A percentile compares a stretch with the other conserved stretches of the same genome.
Conservation (phyloP, 305 asterid genomes). For the Fraxinus dipetala region DNA sequence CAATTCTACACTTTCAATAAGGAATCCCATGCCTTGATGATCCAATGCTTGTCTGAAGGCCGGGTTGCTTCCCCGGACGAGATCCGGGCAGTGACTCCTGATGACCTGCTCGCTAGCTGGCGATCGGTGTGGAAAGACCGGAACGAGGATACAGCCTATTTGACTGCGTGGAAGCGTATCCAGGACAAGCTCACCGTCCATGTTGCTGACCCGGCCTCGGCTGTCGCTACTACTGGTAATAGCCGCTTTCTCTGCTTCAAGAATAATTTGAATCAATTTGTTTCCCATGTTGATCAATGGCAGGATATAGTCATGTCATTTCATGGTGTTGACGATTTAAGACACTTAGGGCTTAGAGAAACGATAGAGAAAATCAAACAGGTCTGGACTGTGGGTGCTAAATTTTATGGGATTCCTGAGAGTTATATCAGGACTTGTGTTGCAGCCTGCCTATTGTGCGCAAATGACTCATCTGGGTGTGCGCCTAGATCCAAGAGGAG, state of each 20-base stretch:
- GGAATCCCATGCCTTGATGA: slow-evolving; percentile 82
- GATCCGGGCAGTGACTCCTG: slow-evolving; percentile 71
- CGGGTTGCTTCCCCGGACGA: slow-evolving; percentile 76
- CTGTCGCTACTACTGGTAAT: slow-evolving; percentile 28
- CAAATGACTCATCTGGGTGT: slow-evolving; percentile 64
- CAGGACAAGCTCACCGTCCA: slow-evolving; percentile 84
- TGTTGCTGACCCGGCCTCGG: slow-evolving; percentile 19
- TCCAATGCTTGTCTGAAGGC: slow-evolving; percentile 58
- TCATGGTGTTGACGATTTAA: slow-evolving; percentile 67
- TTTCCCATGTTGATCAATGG: slow-evolving; percentile 90
- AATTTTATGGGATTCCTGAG: slow-evolving; percentile 94
- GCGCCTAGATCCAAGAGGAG: slow-evolving; percentile 74
- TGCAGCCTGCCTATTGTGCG: slow-evolving; percentile 67
- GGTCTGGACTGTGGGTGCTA: slow-evolving; percentile 94
- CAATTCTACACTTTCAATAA: slow-evolving; percentile 89
- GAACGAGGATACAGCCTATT: slow-evolving; percentile 83
- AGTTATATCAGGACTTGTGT: slow-evolving; percentile 82
- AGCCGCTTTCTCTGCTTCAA: slow-evolving; percentile 77
- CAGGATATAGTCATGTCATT: slow-evolving; percentile 85
- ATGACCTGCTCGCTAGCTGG: slow-evolving; percentile 83
- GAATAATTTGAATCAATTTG: slow-evolving; percentile 74
- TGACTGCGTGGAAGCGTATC: slow-evolving; percentile 94
- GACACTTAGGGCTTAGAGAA: slow-evolving; percentile 81
- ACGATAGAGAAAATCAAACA: slow-evolving; percentile 81
- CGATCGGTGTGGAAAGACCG: slow-evolving; percentile 98